Percentiles rank a stretch among this genome's conserved stretches.
These are phyloP conservation scores for Euphorbia tirucalli DNA, from an alignment of 345 rosid genomes.

Conservation along the genomic window DNA sequence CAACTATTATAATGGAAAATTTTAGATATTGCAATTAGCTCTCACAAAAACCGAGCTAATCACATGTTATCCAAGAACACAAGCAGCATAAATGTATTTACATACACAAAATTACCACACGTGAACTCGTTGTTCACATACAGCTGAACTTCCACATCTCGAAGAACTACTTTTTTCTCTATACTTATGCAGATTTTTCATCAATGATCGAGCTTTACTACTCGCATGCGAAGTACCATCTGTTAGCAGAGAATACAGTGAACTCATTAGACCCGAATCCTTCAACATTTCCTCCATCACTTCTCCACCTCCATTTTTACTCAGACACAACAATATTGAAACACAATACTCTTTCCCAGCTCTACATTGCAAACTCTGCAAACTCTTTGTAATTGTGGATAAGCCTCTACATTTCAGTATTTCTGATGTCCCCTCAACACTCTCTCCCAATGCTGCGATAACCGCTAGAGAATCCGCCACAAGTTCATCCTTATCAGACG, in stretches of 20 bases:
- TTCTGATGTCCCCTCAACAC: constrained; percentile 43
- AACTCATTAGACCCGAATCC: constrained; percentile 38
- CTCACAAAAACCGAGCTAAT: constrained; percentile 45
- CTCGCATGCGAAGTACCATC: constrained; percentile 44
- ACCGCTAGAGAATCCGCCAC: constrained; percentile 60
- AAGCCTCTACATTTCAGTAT: constrained; percentile 48
- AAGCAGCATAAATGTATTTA: constrained; percentile 28
- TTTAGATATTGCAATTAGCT: constrained; percentile 28
- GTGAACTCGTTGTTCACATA: constrained; percentile 26
- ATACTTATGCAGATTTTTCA: constrained; percentile 45
- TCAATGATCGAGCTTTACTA: constrained; percentile 43
- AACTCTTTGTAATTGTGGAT: constrained; percentile 30
- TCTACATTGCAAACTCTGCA: constrained; percentile 37
- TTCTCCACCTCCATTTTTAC: constrained; percentile 48
- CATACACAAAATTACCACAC: constrained; percentile 17
- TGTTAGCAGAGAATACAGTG: constrained; percentile 39
- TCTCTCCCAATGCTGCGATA: constrained; percentile 51
- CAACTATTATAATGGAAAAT: too few species aligned
- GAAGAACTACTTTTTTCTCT: constrained; percentile 33
- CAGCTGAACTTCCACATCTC: constrained; percentile 15
- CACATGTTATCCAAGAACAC: background rate
- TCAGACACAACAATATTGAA: constrained; percentile 46
- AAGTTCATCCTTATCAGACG: constrained; percentile 47
- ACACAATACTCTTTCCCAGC: constrained; percentile 57
- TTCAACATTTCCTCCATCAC: constrained; percentile 38